A percentile compares a stretch with the other conserved stretches of the same genome.
Conservation (phyloP, 1,284 basidiomycete genomes). For the Fomitopsis betulina region DNA sequence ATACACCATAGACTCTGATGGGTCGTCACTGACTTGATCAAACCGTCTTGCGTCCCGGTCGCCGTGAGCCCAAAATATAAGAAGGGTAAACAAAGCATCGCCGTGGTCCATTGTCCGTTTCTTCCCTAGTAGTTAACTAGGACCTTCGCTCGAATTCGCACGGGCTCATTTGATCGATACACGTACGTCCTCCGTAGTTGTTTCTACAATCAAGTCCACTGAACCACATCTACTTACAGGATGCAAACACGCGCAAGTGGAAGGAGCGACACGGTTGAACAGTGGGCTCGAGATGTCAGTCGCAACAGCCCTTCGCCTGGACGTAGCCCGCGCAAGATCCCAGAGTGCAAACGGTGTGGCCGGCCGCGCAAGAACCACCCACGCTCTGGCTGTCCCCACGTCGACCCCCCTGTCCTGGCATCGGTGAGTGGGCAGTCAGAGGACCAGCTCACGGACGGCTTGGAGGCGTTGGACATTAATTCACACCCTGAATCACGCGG, state of each 20-base stretch:
- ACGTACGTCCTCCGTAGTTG: background rate
- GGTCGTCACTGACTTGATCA: too few species aligned
- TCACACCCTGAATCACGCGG: background rate
- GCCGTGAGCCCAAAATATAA: too few species aligned
- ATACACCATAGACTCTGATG: too few species aligned
- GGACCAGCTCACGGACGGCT: background rate
- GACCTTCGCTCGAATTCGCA: too few species aligned
- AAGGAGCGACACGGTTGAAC: background rate
- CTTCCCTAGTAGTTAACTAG: too few species aligned
- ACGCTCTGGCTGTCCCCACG: constrained; percentile 49
- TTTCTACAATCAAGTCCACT: background rate
- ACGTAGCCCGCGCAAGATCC: constrained; percentile 8
- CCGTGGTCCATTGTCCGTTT: too few species aligned
- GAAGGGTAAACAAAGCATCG: too few species aligned
- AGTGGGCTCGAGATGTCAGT: background rate
- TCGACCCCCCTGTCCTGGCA: constrained; percentile 24
- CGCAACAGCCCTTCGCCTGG: background rate
- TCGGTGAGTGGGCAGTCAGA: background rate
- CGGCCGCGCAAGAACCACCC: constrained; percentile 52
- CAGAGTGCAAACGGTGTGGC: constrained; percentile 44
- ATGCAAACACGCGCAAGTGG: background rate
- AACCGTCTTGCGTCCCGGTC: too few species aligned
- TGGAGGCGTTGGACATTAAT: background rate
- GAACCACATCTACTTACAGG: background rate
- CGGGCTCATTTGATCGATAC: too few species aligned